phyloP scores from a whole-genome alignment of 2,329 filamentous ascomycete genomes.

The Exophiala xenobiotica region DNA sequence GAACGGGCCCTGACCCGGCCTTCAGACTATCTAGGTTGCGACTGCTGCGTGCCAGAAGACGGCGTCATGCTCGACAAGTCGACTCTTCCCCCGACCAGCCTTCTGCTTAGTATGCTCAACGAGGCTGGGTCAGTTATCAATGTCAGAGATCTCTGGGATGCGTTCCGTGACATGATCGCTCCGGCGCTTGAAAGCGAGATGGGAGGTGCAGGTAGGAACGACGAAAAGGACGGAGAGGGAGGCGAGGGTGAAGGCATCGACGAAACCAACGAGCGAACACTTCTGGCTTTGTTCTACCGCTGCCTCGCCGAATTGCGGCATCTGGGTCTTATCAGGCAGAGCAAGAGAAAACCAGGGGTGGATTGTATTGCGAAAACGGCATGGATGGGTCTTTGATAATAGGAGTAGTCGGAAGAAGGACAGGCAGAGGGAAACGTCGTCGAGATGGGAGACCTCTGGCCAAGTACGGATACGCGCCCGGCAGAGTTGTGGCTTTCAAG shows the following conservation, averaged over 20 bases:
- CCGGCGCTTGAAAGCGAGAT: constrained; percentile 33
- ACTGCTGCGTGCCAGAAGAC: constrained; percentile 42
- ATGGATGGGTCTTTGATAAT: constrained; percentile 63
- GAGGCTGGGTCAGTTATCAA: constrained; percentile 64
- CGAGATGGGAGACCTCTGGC: no score
- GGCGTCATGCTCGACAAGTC: constrained; percentile 39
- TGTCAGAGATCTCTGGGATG: constrained; percentile 60
- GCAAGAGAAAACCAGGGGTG: constrained; percentile 56
- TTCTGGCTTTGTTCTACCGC: constrained; percentile 76
- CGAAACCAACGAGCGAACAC: constrained; percentile 16
- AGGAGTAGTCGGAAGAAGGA: not conserved
- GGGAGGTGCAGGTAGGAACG: no score
- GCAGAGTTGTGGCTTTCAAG: no score
- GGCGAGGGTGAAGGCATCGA: not conserved
- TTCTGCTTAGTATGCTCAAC: constrained; percentile 62
- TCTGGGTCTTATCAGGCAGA: constrained; percentile 84
- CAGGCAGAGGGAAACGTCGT: not conserved
- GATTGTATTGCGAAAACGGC: constrained; percentile 85
- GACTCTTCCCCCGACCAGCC: constrained; percentile 58
- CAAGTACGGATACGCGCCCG: no score
- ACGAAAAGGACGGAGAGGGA: constrained; percentile 31
- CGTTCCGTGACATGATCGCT: constrained; percentile 44
- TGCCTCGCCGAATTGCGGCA: constrained; percentile 80
- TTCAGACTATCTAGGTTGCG: constrained; percentile 60
- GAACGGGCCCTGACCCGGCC: constrained; percentile 60